These are phyloP conservation scores for Pilobolus umbonatus DNA, from an alignment of 192 early-diverging fungal species.

Conservation along the genomic window DNA sequence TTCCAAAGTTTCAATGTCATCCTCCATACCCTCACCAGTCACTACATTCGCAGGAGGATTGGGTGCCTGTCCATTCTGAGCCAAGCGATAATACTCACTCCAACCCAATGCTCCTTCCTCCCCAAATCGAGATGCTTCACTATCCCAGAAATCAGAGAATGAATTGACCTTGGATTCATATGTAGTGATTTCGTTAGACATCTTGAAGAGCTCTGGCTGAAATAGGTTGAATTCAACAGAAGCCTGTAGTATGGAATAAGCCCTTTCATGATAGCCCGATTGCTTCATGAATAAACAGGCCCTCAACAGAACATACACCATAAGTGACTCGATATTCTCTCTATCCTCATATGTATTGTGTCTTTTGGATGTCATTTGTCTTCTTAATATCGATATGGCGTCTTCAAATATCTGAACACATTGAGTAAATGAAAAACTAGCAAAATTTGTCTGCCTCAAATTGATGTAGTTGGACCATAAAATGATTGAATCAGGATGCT, in stretches of 20 bases:
- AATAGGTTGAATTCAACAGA: conserved; percentile 48
- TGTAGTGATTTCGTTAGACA: conserved; percentile 1
- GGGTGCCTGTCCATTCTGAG: conserved; percentile 25
- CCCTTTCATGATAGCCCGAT: conserved; percentile 49
- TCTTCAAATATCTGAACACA: conserved; percentile 44
- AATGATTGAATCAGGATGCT: conserved; percentile 30
- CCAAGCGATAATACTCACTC: conserved; percentile 26
- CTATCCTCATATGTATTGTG: conserved; percentile 17
- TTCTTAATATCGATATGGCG: conserved; percentile 23
- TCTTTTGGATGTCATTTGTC: background rate
- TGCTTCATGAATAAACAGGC: conserved; percentile 48
- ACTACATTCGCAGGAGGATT: background rate
- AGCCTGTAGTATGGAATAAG: conserved; percentile 44
- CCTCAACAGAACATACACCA: conserved; percentile 47
- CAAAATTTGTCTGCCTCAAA: conserved; percentile 49
- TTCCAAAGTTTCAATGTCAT: background rate
- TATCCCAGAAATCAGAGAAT: conserved; percentile 51
- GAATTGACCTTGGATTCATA: conserved; percentile 35
- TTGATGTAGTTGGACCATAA: conserved; percentile 57
- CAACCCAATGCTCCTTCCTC: conserved; percentile 52
- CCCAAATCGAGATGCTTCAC: conserved; percentile 49
- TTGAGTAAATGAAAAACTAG: conserved; percentile 44
- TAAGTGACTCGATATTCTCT: conserved; percentile 39
- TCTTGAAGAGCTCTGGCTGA: conserved; percentile 17
- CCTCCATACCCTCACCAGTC: conserved; percentile 20